Evolutionary conservation across 2,329 filamentous ascomycete genomes (phyloP), one percentile per base, ranked within the genome.

Genomic region (Verticillium isaacii): DNA sequence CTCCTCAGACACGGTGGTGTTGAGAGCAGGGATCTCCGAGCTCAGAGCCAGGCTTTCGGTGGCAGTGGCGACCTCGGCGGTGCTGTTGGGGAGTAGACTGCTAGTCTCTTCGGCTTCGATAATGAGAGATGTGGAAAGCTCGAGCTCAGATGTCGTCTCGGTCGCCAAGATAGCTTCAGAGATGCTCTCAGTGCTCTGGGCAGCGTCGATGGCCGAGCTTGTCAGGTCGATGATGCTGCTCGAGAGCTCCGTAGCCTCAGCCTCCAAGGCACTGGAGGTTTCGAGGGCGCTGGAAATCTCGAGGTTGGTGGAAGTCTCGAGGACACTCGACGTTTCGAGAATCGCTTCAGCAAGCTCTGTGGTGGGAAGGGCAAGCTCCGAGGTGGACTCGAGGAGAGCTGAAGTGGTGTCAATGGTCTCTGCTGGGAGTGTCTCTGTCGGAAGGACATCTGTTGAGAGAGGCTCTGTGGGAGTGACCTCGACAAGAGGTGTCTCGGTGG

Each of bases 11-110:
- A 34, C 23, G 15, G 58, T 59, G 15, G 41, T 29, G 45, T 54
- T 55, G 58, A 59, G 41, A 59, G 12, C 58, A 23, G 39, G 32
- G n/a, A 56, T 9, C 32, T n/a, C 36, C 1, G 59, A 61, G 32
- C 62, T 63, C 12, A 61, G 64, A 39, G 55, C 41, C 12, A 60
- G 34, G 56, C 56, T 29, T 32, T 36, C 39, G 12, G 64, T 58
- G 11, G 57, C 57, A 36, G 56, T 63, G 12, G 45, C 58, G 19
- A 19, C 34, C 9, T 32, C 45, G 11, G 41, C 17, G 14, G 58
- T 55, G 19, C 41, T 55, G 23, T 50, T 50, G n/a, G 19, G 45
- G 19, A 50, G 12, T 6, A 50, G 45, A 25, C 45, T 50, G 45
- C 45, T 50, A 7, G 45, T 50, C n/a, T 29, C 32, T 15, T 60